Evolutionary conservation across 2,329 filamentous ascomycete species (phyloP).

Genomic region (Massarina eburnea): DNA sequence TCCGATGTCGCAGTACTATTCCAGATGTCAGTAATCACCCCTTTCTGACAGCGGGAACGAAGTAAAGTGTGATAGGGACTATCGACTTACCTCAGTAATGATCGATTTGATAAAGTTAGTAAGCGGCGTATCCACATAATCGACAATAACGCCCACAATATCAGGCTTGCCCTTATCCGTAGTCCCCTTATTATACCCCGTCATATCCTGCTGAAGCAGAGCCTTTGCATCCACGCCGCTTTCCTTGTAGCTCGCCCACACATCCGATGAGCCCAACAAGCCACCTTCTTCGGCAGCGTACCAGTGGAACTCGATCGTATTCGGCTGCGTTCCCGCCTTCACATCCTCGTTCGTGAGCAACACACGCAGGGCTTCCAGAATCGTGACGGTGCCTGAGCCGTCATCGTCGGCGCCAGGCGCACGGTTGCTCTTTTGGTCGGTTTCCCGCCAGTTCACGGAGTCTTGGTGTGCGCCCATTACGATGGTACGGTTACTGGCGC

Average conservation of each 20-base stretch:
- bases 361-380: conserved; percentile 82
- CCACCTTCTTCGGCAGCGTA: conserved; percentile 86
- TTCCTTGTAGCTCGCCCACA: conserved; percentile 78
- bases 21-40: neutral
- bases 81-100: conserved; percentile 55
- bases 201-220: conserved; percentile 97
- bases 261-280: conserved; percentile 80
- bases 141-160: conserved; percentile 85
- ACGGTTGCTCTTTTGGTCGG: conserved; percentile 57
- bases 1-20: conserved; percentile 78
- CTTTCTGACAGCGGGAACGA: neutral
- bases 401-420: conserved; percentile 93
- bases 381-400: conserved; percentile 87
- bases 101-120: conserved; percentile 87
- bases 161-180: conserved; percentile 77
- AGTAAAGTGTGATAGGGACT: neutral
- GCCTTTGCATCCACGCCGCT: conserved; percentile 77
- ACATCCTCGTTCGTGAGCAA: conserved; percentile 71
- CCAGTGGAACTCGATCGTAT: conserved; percentile 96
- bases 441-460: conserved; percentile 68
- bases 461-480: conserved; percentile 92
- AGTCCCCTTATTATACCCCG: conserved; percentile 76
- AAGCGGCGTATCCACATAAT: conserved; percentile 78
- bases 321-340: conserved; percentile 67
- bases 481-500: conserved; percentile 76